phyloP scores from a whole-genome alignment of 768 basidiomycete genomes.

The Suillus bovinus region DNA sequence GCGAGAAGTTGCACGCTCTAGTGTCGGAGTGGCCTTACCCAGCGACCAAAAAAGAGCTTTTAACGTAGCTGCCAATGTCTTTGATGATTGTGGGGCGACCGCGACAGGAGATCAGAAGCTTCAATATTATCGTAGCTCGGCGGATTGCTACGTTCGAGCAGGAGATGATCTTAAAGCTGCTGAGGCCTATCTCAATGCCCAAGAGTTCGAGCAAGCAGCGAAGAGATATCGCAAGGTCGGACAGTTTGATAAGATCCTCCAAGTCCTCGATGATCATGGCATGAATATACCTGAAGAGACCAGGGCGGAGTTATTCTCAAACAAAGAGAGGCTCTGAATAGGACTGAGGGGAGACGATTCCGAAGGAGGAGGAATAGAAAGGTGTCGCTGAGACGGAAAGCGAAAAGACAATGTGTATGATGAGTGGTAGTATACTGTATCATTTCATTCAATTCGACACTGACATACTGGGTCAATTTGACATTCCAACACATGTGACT shows the following conservation, averaged over 20 bases:
- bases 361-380: too few relatives aligned
- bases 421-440: too few relatives aligned
- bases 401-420: too few relatives aligned
- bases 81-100: conserved; percentile 40
- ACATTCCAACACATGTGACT: too few relatives aligned
- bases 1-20: conserved; percentile 47
- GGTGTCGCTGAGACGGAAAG: too few relatives aligned
- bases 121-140: conserved; percentile 45
- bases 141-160: conserved; percentile 45
- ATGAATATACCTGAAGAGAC: conserved; percentile 32
- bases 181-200: conserved; percentile 39
- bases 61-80: conserved; percentile 48
- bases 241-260: conserved; percentile 53
- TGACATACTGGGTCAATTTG: too few relatives aligned
- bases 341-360: too few relatives aligned
- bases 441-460: too few relatives aligned
- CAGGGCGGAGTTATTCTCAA: conserved; percentile 39
- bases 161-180: conserved; percentile 46
- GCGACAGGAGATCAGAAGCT: conserved; percentile 30
- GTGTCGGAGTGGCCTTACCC: conserved; percentile 26
- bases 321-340: too few relatives aligned
- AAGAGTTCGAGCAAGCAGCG: conserved; percentile 45
- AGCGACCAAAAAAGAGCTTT: conserved; percentile 39
- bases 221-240: conserved; percentile 50
- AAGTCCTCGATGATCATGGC: conserved; percentile 40